Percentiles rank a stretch among this genome's conserved stretches.
These are phyloP conservation scores for Podospora conica DNA, from an alignment of 495 filamentous ascomycete genomes.

Conservation along the genomic window DNA sequence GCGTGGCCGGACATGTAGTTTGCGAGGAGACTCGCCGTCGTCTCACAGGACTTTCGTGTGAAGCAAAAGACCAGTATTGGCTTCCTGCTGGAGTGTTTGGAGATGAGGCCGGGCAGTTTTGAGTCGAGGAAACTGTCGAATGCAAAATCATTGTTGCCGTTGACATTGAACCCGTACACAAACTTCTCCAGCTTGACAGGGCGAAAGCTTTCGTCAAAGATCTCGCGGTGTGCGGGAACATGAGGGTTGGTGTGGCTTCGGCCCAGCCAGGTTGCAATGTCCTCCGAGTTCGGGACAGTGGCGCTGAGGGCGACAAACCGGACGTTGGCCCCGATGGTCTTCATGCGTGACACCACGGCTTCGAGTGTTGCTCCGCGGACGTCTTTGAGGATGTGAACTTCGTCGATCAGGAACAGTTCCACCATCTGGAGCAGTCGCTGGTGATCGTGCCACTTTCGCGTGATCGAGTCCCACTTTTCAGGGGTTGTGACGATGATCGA, in stretches of 20 bases:
- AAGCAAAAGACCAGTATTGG: conserved; percentile 93
- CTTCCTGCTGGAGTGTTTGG: conserved; percentile 68
- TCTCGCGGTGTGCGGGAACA: conserved; percentile 63
- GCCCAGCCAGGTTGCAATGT: conserved; percentile 91
- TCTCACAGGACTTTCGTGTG: conserved; percentile 69
- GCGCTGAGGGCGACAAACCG: conserved; percentile 90
- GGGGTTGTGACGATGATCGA: conserved; percentile 94
- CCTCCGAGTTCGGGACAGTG: conserved; percentile 86
- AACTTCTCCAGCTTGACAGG: conserved; percentile 83
- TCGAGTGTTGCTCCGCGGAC: conserved; percentile 83
- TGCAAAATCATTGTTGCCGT: conserved; percentile 66
- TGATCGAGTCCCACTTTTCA: conserved; percentile 98
- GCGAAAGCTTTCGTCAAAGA: conserved; percentile 88
- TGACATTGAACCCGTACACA: conserved; percentile 65
- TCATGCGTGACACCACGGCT: conserved; percentile 96
- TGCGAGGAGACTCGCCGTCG: conserved; percentile 68
- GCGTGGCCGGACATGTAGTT: conserved; percentile 56
- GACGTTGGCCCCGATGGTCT: conserved; percentile 77
- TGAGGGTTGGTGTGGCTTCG: conserved; percentile 60
- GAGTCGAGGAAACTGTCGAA: conserved; percentile 76
- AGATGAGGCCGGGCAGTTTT: conserved; percentile 70
- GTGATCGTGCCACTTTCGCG: conserved; percentile 92
- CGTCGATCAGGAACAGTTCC: conserved; percentile 89
- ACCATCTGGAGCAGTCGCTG: conserved; percentile 75
- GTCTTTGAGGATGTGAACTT: conserved; percentile 94